phyloP scores from a whole-genome alignment of 345 rosid species.

The Corymbia maculata region DNA sequence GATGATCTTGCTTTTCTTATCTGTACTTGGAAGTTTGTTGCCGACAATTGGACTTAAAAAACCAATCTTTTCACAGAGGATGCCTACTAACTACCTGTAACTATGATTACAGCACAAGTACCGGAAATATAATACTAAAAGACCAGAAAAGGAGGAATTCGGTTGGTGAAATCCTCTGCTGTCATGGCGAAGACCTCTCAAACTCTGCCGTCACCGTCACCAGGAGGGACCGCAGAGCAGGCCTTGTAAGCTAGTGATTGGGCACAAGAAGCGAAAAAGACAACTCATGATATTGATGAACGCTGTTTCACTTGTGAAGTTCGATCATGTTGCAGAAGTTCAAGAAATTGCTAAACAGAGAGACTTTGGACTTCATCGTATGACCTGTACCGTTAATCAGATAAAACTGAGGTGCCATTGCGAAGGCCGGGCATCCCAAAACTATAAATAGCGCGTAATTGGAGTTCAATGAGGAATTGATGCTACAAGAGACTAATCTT shows the following conservation, averaged over 20 bases:
- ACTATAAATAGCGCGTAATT: not conserved
- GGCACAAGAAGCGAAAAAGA: not conserved
- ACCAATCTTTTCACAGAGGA: not conserved
- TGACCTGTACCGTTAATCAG: not conserved
- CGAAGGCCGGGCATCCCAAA: not conserved
- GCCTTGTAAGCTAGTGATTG: not conserved
- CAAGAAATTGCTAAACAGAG: not conserved
- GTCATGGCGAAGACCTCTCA: not conserved
- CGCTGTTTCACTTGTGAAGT: not conserved
- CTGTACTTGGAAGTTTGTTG: not conserved
- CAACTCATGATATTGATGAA: not conserved
- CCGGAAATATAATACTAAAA: not conserved
- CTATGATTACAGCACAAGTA: not conserved
- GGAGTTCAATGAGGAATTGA: not conserved
- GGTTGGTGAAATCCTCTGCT: not conserved
- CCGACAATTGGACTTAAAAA: not conserved
- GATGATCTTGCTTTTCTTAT: not conserved
- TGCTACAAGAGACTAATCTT: not conserved
- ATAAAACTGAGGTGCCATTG: not conserved
- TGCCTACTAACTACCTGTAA: not conserved
- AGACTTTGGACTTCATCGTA: not conserved
- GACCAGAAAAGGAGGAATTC: not conserved
- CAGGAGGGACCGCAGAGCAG: not conserved
- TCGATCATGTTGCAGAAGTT: not conserved
- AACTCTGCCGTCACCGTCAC: not conserved